These are phyloP conservation scores for Vicia villosa DNA, from an alignment of 306 rosid genomes.

Conservation along the genomic window DNA sequence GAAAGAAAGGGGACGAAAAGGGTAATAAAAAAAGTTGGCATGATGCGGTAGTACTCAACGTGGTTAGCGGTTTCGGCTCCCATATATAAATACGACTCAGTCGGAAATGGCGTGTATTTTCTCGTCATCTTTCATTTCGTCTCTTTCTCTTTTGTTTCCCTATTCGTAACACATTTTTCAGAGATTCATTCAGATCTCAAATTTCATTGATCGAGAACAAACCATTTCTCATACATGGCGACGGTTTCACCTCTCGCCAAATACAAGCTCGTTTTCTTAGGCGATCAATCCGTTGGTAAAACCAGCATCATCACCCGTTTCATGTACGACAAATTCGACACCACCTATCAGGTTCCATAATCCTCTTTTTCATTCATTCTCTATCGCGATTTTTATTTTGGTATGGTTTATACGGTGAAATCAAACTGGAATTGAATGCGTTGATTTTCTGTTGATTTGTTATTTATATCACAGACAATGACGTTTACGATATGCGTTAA, in stretches of 20 bases:
- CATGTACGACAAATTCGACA: constrained; percentile 95
- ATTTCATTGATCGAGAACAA: neutral
- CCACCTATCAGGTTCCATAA: constrained; percentile 75
- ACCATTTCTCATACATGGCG: constrained; percentile 47
- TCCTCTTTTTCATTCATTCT: neutral
- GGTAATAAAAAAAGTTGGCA: neutral
- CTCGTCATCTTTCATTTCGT: neutral
- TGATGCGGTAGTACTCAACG: constrained; percentile 38
- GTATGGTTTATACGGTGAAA: neutral
- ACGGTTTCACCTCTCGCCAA: constrained; percentile 95
- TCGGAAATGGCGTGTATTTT: constrained; percentile 33
- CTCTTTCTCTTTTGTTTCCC: neutral
- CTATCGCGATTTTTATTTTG: neutral
- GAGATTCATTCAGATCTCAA: constrained; percentile 50
- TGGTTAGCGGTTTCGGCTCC: constrained; percentile 69
- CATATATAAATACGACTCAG: constrained; percentile 37
- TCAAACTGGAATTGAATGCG: neutral
- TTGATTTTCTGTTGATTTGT: neutral
- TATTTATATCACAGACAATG: neutral
- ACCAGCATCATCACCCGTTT: constrained; percentile 97
- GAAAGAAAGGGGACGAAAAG: neutral
- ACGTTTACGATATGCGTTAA: constrained; percentile 22
- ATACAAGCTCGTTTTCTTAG: constrained; percentile 63
- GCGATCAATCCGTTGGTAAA: constrained; percentile 94
- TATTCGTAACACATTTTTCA: constrained; percentile 6